Evolutionary conservation across 192 early-diverging fungal species (phyloP).

Genomic region (Geosiphon pyriformis): DNA sequence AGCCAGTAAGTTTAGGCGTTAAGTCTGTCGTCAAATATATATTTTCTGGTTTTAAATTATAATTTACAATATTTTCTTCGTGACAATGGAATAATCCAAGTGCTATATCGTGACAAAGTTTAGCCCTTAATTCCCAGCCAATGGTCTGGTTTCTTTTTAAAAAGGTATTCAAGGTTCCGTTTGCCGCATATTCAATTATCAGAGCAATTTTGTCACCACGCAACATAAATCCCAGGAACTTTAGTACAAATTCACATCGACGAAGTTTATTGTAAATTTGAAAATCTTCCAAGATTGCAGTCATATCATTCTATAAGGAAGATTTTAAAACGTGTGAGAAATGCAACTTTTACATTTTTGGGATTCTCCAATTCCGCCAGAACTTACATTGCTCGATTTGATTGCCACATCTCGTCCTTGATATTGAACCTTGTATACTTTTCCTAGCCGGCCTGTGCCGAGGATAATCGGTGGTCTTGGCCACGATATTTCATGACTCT

Average conservation of each 20-base stretch:
- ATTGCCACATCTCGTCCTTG: neutral
- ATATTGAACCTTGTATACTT: constrained; percentile 16
- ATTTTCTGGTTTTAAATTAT: constrained; percentile 7
- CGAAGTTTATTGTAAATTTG: constrained; percentile 8
- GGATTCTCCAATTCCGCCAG: neutral
- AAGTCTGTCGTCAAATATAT: constrained; percentile 5
- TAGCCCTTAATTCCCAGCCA: neutral
- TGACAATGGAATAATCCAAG: constrained; percentile 11
- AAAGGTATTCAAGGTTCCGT: constrained; percentile 6
- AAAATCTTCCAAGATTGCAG: constrained; percentile 5
- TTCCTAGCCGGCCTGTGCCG: neutral
- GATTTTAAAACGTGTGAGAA: neutral
- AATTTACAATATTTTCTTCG: constrained; percentile 1
- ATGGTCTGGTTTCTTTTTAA: neutral
- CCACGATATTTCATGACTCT: constrained; percentile 11
- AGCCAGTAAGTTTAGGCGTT: constrained; percentile 6
- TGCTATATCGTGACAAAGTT: constrained; percentile 20
- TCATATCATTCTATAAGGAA: constrained; percentile 2
- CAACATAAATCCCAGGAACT: constrained; percentile 14
- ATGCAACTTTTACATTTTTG: neutral
- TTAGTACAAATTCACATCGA: constrained; percentile 9
- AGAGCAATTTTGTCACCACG: neutral
- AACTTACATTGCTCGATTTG: constrained; percentile 4
- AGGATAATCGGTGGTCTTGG: constrained; percentile 7
- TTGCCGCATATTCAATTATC: constrained; percentile 1